Conservation (phyloP, 208 protist genomes). For the Trichomonas vaginalis region DNA sequence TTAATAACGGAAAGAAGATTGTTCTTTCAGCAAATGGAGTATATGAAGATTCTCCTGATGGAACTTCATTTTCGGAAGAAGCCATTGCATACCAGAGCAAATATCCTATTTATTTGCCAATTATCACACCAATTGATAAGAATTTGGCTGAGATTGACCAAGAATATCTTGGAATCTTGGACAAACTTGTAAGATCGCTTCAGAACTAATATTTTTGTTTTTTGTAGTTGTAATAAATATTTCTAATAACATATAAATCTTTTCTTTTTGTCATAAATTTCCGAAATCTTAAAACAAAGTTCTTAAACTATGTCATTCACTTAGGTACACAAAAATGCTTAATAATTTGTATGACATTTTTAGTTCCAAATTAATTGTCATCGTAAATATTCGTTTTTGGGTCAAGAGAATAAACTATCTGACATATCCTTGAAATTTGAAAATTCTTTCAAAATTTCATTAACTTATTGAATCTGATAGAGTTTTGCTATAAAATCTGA, state of each 20-base stretch:
- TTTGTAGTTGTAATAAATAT: not conserved
- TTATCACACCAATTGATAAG: not conserved
- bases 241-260: not conserved
- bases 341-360: no score
- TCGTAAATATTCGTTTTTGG: no score
- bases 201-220: not conserved
- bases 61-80: not conserved
- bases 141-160: not conserved
- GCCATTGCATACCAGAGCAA: not conserved
- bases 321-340: no score
- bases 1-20: not conserved
- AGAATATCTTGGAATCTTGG: not conserved
- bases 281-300: no score
- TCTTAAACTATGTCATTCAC: no score
- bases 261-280: no score
- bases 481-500: no score
- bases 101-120: not conserved
- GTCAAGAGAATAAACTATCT: no score
- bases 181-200: not conserved
- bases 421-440: no score
- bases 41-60: not conserved
- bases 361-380: no score
- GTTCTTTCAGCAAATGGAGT: not conserved
- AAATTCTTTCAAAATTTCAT: no score
- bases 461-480: no score